These are phyloP conservation scores for Didymella pinodella DNA, from an alignment of 2,329 filamentous ascomycete species.

Conservation along the genomic window DNA sequence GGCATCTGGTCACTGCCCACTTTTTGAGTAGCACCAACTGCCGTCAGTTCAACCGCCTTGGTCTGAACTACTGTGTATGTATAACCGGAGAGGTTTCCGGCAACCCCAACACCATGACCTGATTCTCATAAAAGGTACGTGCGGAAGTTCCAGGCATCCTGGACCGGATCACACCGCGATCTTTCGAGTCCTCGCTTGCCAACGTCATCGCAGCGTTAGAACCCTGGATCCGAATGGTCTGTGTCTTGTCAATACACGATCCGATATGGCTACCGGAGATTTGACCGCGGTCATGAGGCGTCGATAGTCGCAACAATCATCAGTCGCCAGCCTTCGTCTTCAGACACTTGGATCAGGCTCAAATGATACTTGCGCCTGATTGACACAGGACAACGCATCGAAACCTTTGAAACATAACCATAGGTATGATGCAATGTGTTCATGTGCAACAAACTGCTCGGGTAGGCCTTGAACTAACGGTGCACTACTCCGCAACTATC, in stretches of 20 bases:
- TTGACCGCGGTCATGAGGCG: neutral
- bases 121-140: neutral
- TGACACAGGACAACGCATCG: conserved; percentile 2
- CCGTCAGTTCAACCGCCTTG: conserved; percentile 5
- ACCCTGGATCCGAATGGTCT: conserved; percentile 1
- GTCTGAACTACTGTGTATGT: neutral
- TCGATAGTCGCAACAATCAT: neutral
- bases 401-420: neutral
- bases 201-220: conserved; percentile 4
- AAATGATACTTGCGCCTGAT: neutral
- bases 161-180: neutral
- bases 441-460: conserved; percentile 7
- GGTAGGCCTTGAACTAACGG: neutral
- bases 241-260: neutral
- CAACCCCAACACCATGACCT: neutral
- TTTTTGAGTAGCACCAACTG: conserved; percentile 5
- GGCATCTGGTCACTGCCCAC: conserved; percentile 15
- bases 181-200: neutral
- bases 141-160: conserved; percentile 1
- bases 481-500: conserved; percentile 3
- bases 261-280: neutral
- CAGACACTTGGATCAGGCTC: conserved; percentile 1
- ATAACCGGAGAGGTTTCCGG: conserved; percentile 14
- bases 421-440: conserved; percentile 15
- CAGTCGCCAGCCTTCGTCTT: neutral